Conservation (phyloP, 2,329 filamentous ascomycete genomes). For the Monascus ruber region DNA sequence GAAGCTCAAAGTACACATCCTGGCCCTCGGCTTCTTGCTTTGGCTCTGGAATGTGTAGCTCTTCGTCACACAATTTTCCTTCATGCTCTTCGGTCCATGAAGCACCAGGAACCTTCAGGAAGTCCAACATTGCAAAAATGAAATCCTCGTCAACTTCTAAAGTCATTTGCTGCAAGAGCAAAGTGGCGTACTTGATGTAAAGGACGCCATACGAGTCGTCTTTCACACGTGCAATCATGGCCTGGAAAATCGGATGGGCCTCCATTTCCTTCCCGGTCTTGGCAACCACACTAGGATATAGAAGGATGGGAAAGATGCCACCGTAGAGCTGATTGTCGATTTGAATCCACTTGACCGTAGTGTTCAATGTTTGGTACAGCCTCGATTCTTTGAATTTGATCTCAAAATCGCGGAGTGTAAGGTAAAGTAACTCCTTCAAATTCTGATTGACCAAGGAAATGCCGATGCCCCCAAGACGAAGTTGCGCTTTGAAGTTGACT, state of each 20-base stretch:
- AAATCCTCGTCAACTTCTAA: slow-evolving; percentile 97
- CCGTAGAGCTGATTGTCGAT: slow-evolving; percentile 98
- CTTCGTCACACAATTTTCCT: slow-evolving; percentile 78
- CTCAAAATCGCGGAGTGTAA: slow-evolving; percentile 85
- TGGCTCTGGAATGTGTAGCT: slow-evolving; percentile 83
- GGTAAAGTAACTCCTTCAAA: slow-evolving; percentile 80
- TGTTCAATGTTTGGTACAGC: slow-evolving; percentile 79
- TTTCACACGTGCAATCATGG: slow-evolving; percentile 86
- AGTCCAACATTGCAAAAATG: slow-evolving; percentile 90
- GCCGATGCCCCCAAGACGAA: slow-evolving; percentile 81
- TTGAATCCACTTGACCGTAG: slow-evolving; percentile 96
- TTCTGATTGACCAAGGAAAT: slow-evolving; percentile 90
- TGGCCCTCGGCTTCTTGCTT: slow-evolving; percentile 72
- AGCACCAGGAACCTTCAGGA: slow-evolving; percentile 82
- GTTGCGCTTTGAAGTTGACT: slow-evolving; percentile 76
- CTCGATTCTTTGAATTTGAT: slow-evolving; percentile 88
- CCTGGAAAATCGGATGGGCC: slow-evolving; percentile 85
- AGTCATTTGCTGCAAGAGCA: slow-evolving; percentile 95
- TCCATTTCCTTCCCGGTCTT: slow-evolving; percentile 96
- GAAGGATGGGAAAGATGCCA: slow-evolving; percentile 91
- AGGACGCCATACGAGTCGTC: slow-evolving; percentile 96
- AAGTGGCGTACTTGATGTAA: slow-evolving; percentile 95
- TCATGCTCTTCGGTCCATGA: slow-evolving; percentile 76
- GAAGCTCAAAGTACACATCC: slow-evolving; percentile 94
- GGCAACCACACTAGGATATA: slow-evolving; percentile 94